Base-by-base conservation (phyloP, 345 rosid species). In the Gossypium longicalyx region DNA sequence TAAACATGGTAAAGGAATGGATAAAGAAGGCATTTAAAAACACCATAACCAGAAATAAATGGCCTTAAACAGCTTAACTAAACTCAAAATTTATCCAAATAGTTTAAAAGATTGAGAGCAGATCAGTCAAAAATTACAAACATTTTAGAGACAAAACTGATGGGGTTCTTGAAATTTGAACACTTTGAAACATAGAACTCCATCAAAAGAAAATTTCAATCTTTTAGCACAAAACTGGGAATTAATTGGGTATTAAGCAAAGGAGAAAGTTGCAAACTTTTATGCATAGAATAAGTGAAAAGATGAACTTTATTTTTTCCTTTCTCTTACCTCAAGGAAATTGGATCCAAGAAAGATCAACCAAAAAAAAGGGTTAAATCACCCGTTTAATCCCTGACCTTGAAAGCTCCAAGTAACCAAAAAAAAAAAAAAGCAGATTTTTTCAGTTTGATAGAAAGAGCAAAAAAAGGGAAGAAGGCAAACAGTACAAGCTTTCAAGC, bases 261-360 rank as follows among this genome's bases (percentile, higher is more conserved):
- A 61, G 34, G 15, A 34, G 68, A 73, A 79, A 76, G 81, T 13
- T 29, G 57, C 77, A 70, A 83, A 52, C 73, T 73, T 83, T 77
- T 73, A 82, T 71, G 38, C 71, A 71, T 62, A 49, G 62, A 72
- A 25, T 57, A 51, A 53, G 41, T 8, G 48, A 74, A 59, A 53
- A 85, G 64, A 65, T 64, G 71, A 59, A 68, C 17, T 73, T 44
- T 69, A 47, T 62, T 8, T 75, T 61, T 72, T 59, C 13, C 80
- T 79, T 61, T 74, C 64, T 20, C 80, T 79, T 78, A 80, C 85
- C 85, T 77, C 74, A 71, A 34, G 41, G 73, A 66, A 79, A 79
- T 34, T 52, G 81, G 83, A 79, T 79, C 80, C 83, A 67, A 62
- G 81, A 53, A 77, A 75, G 66, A 27, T 69, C 73, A 69, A 51